phyloP scores from a whole-genome alignment of 1,284 basidiomycete species.

The Moesziomyces parantarcticus region DNA sequence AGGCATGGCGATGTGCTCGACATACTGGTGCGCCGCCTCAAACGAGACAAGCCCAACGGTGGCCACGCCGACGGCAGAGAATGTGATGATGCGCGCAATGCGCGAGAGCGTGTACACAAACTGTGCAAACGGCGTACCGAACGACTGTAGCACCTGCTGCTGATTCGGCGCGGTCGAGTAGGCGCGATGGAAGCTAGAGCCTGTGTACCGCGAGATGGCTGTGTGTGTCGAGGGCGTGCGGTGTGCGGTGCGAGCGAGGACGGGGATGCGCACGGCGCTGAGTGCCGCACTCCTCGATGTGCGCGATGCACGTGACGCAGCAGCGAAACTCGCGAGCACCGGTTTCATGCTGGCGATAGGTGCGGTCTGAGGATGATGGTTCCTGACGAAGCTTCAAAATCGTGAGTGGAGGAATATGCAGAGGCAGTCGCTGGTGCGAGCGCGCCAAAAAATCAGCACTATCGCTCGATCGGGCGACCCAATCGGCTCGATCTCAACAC shows the following conservation, averaged over 20 bases:
- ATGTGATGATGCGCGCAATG: slow-evolving; percentile 62
- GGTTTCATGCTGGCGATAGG: slow-evolving; percentile 12
- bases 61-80: slow-evolving; percentile 48
- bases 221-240: too few species aligned
- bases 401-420: too few species aligned
- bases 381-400: not conserved
- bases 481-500: too few species aligned
- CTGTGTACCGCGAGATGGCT: too few species aligned
- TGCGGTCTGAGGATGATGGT: not conserved
- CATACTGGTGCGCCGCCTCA: slow-evolving; percentile 64
- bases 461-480: too few species aligned
- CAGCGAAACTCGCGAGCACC: slow-evolving; percentile 1
- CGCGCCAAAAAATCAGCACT: slow-evolving; percentile 2
- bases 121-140: slow-evolving; percentile 57
- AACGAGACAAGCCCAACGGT: slow-evolving; percentile 44
- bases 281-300: not conserved
- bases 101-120: slow-evolving; percentile 59
- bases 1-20: slow-evolving; percentile 60
- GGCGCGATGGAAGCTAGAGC: not conserved
- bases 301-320: not conserved
- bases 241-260: not conserved
- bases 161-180: slow-evolving; percentile 53
- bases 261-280: not conserved
- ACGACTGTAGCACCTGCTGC: slow-evolving; percentile 50
- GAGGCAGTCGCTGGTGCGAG: not conserved